Base-by-base conservation (phyloP, 2,329 filamentous ascomycete species). In the Ilyonectria sp. region DNA sequence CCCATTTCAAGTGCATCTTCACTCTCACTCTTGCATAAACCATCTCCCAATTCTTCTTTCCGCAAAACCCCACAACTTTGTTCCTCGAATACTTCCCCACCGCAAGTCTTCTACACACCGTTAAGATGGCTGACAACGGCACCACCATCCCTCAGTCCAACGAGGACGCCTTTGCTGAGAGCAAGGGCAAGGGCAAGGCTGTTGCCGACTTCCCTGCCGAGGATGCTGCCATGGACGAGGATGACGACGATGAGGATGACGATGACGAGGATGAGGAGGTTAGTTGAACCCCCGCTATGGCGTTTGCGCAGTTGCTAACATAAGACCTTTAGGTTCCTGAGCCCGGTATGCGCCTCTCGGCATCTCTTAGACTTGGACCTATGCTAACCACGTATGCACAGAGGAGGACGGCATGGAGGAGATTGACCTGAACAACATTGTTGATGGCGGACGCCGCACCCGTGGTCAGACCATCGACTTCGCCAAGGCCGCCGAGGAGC, bases 401-500 rank as follows among this genome's bases (percentile, higher is more conserved):
- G 93, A 93, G 60, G 92, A 93, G 50, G 94, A 94, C 77, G 92
- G 93, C 82, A 89, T 97, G 87, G 93, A 97, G 80, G 95, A 95
- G 83, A 98, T 99, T 80, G 94, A 97, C 79, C 86, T 89, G 64
- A 89, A 89, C 80, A 98, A 98, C 88, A 97, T 98, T 81, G 91
- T 98, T 79, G 81, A 84, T 66, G 88, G 87, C 71, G 92, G 92
- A 70, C 90, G 91, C 76, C 95, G 96, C 82, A 98, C 95, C 71
- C 95, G 95, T 78, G 95, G 95, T 79, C 93, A 94, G 82, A 88
- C 91, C 78, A 98, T 98, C 80, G 94, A 98, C 87, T 98, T 94
- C 83, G 92, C 93, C 77, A 94, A 97, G 86, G 95, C 95, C 21
- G 94, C 94, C 29, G 87, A 93, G 82, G 91, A 97, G 82, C 89